These are phyloP conservation scores for Haberlea rhodopensis DNA, from an alignment of 257 asterid genomes.

Conservation along the genomic window DNA sequence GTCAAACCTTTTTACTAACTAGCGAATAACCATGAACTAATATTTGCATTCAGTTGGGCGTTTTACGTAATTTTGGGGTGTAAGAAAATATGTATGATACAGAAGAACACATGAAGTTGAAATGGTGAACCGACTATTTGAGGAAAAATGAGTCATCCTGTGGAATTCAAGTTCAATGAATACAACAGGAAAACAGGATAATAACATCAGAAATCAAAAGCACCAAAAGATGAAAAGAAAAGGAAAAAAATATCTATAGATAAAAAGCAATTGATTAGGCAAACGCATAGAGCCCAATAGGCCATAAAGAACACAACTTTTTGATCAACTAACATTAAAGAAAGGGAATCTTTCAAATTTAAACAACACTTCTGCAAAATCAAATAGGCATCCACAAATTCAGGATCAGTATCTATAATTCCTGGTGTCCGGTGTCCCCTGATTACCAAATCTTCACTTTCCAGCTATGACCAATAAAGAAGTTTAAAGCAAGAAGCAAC, in stretches of 20 bases:
- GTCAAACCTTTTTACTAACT: background rate
- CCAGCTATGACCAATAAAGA: conserved; percentile 30
- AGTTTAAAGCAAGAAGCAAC: conserved; percentile 26
- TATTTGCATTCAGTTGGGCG: too few relatives aligned
- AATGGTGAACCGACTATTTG: background rate
- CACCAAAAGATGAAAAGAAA: background rate
- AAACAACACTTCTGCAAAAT: background rate
- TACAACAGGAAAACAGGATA: background rate
- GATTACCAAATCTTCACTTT: conserved; percentile 27
- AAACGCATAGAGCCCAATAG: background rate
- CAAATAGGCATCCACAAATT: background rate
- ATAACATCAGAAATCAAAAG: background rate
- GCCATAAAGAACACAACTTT: background rate
- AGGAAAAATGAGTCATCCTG: background rate
- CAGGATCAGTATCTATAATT: background rate
- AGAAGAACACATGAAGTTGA: background rate
- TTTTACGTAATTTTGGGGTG: background rate
- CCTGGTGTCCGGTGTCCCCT: conserved; percentile 7
- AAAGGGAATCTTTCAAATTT: background rate
- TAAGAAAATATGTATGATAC: background rate
- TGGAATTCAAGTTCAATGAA: background rate
- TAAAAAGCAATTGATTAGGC: background rate
- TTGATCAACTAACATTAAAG: background rate
- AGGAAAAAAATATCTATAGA: background rate
- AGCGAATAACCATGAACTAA: background rate